Conservation (phyloP, 1,284 basidiomycete species). For the Fomes fomentarius region DNA sequence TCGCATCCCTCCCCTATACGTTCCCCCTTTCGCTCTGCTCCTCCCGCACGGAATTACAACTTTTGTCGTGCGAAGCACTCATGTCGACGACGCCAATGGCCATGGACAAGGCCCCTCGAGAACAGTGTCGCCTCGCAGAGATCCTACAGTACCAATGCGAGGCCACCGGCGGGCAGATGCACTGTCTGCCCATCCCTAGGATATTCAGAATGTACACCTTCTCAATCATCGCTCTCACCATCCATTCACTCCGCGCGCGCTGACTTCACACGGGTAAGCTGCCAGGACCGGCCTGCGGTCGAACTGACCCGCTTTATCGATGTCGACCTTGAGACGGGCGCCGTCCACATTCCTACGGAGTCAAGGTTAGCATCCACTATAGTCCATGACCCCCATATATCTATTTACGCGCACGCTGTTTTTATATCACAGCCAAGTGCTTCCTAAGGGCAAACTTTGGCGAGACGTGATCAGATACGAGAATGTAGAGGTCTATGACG, state of each 20-base stretch:
- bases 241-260: neutral
- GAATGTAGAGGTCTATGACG: constrained; percentile 8
- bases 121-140: constrained; percentile 63
- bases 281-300: constrained; percentile 61
- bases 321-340: constrained; percentile 64
- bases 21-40: neutral
- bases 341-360: constrained; percentile 56
- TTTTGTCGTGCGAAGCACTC: no score
- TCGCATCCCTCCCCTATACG: neutral
- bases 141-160: constrained; percentile 73
- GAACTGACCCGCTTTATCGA: constrained; percentile 67
- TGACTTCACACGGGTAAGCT: constrained; percentile 45
- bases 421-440: no score
- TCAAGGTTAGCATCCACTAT: constrained; percentile 45
- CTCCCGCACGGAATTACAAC: no score
- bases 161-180: constrained; percentile 43
- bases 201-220: constrained; percentile 70
- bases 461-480: constrained; percentile 42
- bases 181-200: constrained; percentile 72
- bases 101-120: constrained; percentile 2
- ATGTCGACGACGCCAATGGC: constrained; percentile 11
- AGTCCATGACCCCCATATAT: neutral
- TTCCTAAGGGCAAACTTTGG: constrained; percentile 57
- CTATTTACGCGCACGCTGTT: no score
- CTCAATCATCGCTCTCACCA: constrained; percentile 2